phyloP scores from a whole-genome alignment of 495 filamentous ascomycete species.

The Aspergillus egyptiacus region DNA sequence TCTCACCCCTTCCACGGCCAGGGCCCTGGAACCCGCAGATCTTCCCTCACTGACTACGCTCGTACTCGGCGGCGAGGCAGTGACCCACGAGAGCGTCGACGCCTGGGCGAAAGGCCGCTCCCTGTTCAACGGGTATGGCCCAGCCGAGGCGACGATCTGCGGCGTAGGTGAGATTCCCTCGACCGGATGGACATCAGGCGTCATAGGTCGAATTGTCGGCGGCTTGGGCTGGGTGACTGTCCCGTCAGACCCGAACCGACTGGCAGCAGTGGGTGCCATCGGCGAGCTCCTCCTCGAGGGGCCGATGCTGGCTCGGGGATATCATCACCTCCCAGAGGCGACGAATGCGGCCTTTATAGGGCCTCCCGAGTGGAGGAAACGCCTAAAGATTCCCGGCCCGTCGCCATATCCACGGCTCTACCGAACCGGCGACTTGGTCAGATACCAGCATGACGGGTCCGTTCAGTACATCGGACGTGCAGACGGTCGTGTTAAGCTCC shows the following conservation, averaged over 20 bases:
- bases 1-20: slow-evolving; percentile 28
- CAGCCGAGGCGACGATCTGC: slow-evolving; percentile 22
- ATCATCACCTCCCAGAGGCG: slow-evolving; percentile 31
- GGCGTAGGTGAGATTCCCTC: background rate
- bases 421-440: background rate
- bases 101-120: slow-evolving; percentile 19
- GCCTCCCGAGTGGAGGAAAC: background rate
- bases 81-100: slow-evolving; percentile 8
- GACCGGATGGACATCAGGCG: background rate
- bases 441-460: background rate
- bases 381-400: background rate
- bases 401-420: background rate
- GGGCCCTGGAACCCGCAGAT: slow-evolving; percentile 24
- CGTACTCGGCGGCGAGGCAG: slow-evolving; percentile 22
- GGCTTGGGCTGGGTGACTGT: slow-evolving; percentile 47
- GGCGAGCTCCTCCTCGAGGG: slow-evolving; percentile 54
- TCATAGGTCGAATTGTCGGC: background rate
- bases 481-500: background rate
- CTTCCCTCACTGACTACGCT: slow-evolving; percentile 26
- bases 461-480: background rate
- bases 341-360: background rate
- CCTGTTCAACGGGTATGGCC: slow-evolving; percentile 32
- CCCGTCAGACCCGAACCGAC: slow-evolving; percentile 50
- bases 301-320: slow-evolving; percentile 43
- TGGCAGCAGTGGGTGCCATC: slow-evolving; percentile 44